Base-by-base conservation (phyloP, 2,329 filamentous ascomycete species). In the Pyrenochaeta sp. region DNA sequence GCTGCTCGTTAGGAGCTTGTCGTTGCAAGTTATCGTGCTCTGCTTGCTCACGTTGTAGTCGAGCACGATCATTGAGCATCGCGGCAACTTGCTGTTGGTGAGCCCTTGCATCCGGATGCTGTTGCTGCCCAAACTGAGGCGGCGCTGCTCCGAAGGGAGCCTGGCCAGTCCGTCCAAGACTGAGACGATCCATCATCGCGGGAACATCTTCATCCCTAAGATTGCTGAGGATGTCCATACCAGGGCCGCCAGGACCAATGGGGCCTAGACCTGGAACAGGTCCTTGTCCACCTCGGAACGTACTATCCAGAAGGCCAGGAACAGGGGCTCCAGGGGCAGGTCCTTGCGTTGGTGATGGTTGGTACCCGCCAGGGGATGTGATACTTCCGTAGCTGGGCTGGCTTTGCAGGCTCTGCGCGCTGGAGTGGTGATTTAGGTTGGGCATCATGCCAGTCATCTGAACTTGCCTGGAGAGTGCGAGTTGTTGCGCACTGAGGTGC, bases 351-450 rank as follows among this genome's bases (percentile, higher is more conserved):
- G 78, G 78, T 51, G 83, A 79, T 39, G 81, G 78, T 58, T 86
- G 83, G 63, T 84, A 86, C 8, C 84, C 85, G 44, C 87, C 83
- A 2, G 92, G 91, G n/a, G 91, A 95, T 3, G 90, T 86, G 55
- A 99, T 95, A 72, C 89, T 96, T 13, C 93, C 90, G 67, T 94
- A 96, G 73, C 93, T 97, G 15, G 93, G 93, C 72, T 99, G 94
- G 67, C 91, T 96, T 66, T 99, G 94, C 46, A 99, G 81, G 66
- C 93, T 97, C 59, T 97, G 93, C 7, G 90, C 90, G 66, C 93
- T 97, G 1, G 90, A 92, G 66, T 97, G 92, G 65, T 97, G 94
- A 61, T 97, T 91, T 7, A 97, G 80, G 37, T 80, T 79, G n/a
- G 78, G 77, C 45, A 80, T 69, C 30, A 83, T 75, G n/a, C 71